phyloP scores from a whole-genome alignment of 345 rosid species.

The Acer campestre region DNA sequence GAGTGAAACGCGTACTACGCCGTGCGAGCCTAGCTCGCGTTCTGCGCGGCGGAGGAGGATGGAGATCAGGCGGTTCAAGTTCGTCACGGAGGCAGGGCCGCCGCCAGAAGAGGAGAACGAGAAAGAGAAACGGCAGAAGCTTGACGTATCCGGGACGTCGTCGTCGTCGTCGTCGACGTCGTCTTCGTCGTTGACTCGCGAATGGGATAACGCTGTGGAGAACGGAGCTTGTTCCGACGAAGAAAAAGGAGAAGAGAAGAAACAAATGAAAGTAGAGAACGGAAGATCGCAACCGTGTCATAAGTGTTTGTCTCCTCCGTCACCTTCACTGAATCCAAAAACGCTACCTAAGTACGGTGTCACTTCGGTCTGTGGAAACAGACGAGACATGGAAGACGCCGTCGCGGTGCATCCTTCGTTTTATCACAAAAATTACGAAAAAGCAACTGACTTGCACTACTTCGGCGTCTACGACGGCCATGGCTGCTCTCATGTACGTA shows the following conservation, averaged over 20 bases:
- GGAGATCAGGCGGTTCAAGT: conserved; percentile 59
- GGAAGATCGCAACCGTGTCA: conserved; percentile 11
- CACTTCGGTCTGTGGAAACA: conserved; percentile 77
- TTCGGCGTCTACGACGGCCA: conserved; percentile 83
- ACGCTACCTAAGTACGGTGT: conserved; percentile 60
- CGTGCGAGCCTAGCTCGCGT: conserved; percentile 41
- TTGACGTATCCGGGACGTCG: conserved; percentile 21
- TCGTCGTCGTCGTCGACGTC: conserved; percentile 17
- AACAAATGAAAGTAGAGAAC: conserved; percentile 9
- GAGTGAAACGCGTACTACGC: conserved; percentile 28
- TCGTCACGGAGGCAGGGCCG: conserved; percentile 31
- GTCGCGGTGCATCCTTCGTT: conserved; percentile 63
- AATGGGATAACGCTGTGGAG: conserved; percentile 27
- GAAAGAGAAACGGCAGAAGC: conserved; percentile 43
- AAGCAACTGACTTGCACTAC: conserved; percentile 44
- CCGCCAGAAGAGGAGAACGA: conserved; percentile 21
- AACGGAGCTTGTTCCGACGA: not conserved
- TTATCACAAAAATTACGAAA: conserved; percentile 22
- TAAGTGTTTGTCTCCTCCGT: conserved; percentile 7
- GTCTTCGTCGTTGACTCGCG: conserved; percentile 23
- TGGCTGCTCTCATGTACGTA: conserved; percentile 75
- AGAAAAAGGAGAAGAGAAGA: not conserved
- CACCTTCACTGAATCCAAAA: conserved; percentile 12
- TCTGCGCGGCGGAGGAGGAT: conserved; percentile 66
- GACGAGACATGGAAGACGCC: conserved; percentile 92